A percentile compares a stretch with the other conserved stretches of the same genome.
Conservation (phyloP, 2,329 filamentous ascomycete genomes). For the Acarospora socialis region DNA sequence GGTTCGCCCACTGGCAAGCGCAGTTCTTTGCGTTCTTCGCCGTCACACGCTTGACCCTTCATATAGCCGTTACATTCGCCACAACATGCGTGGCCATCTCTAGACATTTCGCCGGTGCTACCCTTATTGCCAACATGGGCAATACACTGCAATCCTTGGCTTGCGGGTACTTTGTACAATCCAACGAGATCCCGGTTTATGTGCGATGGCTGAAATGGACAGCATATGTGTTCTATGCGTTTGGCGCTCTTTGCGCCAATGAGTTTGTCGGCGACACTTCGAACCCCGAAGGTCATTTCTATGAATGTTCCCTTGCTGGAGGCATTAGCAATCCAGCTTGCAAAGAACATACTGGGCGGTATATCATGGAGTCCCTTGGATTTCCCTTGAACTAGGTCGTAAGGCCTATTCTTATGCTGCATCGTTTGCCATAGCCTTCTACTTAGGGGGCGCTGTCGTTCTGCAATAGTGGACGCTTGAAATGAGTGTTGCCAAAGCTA, state of each 20-base stretch:
- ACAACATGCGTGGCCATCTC: slow-evolving; percentile 51
- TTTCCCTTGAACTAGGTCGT: slow-evolving; percentile 54
- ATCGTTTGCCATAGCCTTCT: slow-evolving; percentile 50
- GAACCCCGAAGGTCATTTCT: slow-evolving; percentile 44
- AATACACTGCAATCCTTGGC: slow-evolving; percentile 63
- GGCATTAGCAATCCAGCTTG: slow-evolving; percentile 52
- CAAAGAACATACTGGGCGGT: slow-evolving; percentile 52
- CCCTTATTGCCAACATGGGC: slow-evolving; percentile 55
- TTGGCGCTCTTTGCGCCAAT: slow-evolving; percentile 56
- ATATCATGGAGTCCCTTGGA: slow-evolving; percentile 54
- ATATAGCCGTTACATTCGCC: slow-evolving; percentile 58
- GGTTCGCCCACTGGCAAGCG: slow-evolving; percentile 47
- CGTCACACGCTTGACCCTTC: slow-evolving; percentile 55
- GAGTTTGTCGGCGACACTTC: slow-evolving; percentile 42
- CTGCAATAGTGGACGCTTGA: slow-evolving; percentile 52
- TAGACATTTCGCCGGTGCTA: slow-evolving; percentile 55
- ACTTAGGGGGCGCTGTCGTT: slow-evolving; percentile 44
- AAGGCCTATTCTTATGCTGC: slow-evolving; percentile 50
- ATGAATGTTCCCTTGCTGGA: slow-evolving; percentile 52
- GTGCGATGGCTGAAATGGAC: slow-evolving; percentile 58
- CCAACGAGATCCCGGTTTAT: slow-evolving; percentile 58
- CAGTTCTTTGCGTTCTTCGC: slow-evolving; percentile 62
- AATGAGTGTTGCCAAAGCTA: slow-evolving; percentile 53
- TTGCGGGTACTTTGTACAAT: slow-evolving; percentile 64
- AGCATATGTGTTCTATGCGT: slow-evolving; percentile 40